Base-by-base conservation (phyloP, 108 stramenopile species). In the Conticribra weissflogii region DNA sequence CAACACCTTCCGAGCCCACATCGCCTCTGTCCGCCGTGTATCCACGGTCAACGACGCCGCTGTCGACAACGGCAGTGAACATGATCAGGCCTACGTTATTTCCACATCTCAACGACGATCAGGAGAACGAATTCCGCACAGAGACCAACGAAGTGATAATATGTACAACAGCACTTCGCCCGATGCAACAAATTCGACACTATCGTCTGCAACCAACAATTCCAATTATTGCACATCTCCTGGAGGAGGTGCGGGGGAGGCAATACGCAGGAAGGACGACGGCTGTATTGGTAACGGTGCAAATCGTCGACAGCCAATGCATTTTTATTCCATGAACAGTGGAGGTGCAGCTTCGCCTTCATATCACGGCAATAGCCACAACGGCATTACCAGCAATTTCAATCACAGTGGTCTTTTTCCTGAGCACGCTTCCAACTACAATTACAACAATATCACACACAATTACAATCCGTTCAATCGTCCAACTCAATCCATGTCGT, bases 401-500 rank as follows among this genome's bases (percentile, higher is more conserved):
- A n/a, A n/a, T n/a, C n/a, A n/a, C n/a, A n/a, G n/a, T n/a, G n/a
- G n/a, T n/a, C n/a, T 41, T 41, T 41, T 41, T 9, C 36, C 5
- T 41, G 36, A 12, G 36, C 36, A 12, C 12, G 36, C 36, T 41
- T 41, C 36, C 36, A 41, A 41, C 36, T 9, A 41, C 36, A 9
- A 41, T 41, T 9, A 41, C 36, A 41, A 41, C 12, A 41, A 41
- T 12, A 41, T 9, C 36, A 5, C 5, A 5, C 8, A 41, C 36
- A 41, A 41, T 41, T 5, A 41, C 36, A 12, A 12, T 12, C 36
- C 12, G 36, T 41, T 12, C 36, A 41, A 41, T 31, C 15, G 18
- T 17, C 5, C 18, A 50, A 17, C n/a, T 24, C 24, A 63, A n/a
- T 51, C 48, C n/a, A 33, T 47, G 48, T 52, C 63, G 18, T 63